Evolutionary conservation across 495 filamentous ascomycete genomes (phyloP).

Genomic region (Talaromyces proteolyticus): DNA sequence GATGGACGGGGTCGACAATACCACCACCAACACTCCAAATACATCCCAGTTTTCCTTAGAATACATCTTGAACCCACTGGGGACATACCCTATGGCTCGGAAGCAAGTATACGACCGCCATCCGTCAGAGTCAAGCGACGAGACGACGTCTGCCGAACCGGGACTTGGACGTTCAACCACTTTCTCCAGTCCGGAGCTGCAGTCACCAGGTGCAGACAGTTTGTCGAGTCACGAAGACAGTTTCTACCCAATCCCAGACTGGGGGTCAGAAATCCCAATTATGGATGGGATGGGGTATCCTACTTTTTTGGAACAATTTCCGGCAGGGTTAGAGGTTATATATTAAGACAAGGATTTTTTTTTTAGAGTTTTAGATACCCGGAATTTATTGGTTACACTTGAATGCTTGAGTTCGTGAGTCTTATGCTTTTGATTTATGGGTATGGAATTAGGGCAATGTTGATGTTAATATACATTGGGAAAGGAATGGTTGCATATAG

Average conservation of each 20-base stretch:
- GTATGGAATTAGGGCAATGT: too few relatives aligned
- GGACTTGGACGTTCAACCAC: neutral
- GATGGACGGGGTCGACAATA: neutral
- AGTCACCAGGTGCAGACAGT: neutral
- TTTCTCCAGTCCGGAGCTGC: neutral
- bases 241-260: neutral
- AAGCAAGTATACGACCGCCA: neutral
- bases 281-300: constrained; percentile 4
- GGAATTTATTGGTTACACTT: neutral
- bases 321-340: too few relatives aligned
- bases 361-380: neutral
- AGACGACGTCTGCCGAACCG: neutral
- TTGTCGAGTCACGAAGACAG: neutral
- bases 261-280: neutral
- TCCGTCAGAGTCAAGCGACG: neutral
- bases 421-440: too few relatives aligned
- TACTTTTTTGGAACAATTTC: neutral
- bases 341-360: too few relatives aligned
- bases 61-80: constrained; percentile 1
- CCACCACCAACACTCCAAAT: neutral
- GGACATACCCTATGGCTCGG: constrained; percentile 1
- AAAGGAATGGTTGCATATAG: too few relatives aligned
- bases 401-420: too few relatives aligned
- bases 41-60: neutral
- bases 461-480: too few relatives aligned